phyloP scores from a whole-genome alignment of 2,329 filamentous ascomycete genomes.

The Penicillium sp. region DNA sequence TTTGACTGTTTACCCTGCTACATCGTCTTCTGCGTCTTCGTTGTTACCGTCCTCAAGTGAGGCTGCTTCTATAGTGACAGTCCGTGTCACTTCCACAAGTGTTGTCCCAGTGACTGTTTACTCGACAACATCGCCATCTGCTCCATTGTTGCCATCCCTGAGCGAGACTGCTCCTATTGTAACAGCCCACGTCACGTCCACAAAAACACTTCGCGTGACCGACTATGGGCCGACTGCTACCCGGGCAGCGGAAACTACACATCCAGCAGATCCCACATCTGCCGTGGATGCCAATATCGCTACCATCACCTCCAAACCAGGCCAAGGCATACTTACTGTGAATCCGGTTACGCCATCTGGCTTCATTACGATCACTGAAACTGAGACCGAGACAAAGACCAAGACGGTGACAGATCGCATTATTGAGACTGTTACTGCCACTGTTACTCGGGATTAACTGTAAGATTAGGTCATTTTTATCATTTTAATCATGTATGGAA shows the following conservation, averaged over 20 bases:
- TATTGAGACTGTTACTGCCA: constrained; percentile 7
- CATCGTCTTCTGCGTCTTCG: not conserved
- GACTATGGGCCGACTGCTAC: not conserved
- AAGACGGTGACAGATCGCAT: constrained; percentile 18
- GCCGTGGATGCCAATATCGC: not conserved
- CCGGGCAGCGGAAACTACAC: not conserved
- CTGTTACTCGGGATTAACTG: not conserved
- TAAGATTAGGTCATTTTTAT: not conserved
- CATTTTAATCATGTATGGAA: not conserved
- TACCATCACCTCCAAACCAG: not conserved
- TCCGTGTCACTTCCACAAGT: not conserved
- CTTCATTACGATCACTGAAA: constrained; percentile 14
- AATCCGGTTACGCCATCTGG: constrained; percentile 15
- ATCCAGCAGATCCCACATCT: not conserved
- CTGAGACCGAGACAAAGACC: constrained; percentile 8
- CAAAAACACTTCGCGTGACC: not conserved
- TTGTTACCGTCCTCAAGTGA: not conserved
- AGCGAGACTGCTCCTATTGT: not conserved
- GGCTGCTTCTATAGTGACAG: not conserved
- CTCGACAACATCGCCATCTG: not conserved
- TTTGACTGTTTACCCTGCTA: not conserved
- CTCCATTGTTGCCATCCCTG: not conserved
- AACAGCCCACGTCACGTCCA: not conserved
- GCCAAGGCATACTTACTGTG: constrained; percentile 5
- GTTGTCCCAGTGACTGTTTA: not conserved